Evolutionary conservation across 768 basidiomycete species (phyloP).

Genomic region (Hypsizygus marmoreus): DNA sequence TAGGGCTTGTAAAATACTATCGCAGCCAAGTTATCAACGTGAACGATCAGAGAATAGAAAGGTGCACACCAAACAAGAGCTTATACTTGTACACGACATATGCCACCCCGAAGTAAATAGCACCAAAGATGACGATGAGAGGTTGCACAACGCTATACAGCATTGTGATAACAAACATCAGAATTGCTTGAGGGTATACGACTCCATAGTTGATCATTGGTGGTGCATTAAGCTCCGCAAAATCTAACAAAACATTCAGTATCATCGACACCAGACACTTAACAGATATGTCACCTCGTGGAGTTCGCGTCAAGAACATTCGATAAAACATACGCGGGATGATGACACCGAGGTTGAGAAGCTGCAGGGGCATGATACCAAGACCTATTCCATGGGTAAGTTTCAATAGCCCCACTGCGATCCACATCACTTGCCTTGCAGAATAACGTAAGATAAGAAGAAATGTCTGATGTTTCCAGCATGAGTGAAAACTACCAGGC

Average conservation of each 20-base stretch:
- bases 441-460: conserved; percentile 81
- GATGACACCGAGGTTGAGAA: conserved; percentile 88
- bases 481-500: conserved; percentile 7
- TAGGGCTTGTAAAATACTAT: conserved; percentile 98
- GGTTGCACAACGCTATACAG: conserved; percentile 96
- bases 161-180: conserved; percentile 94
- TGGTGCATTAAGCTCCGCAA: conserved; percentile 94
- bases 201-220: conserved; percentile 98
- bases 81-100: conserved; percentile 99
- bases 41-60: background rate
- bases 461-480: conserved; percentile 61
- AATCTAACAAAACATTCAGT: conserved; percentile 58
- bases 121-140: conserved; percentile 91
- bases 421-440: conserved; percentile 80
- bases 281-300: conserved; percentile 62
- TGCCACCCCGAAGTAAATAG: conserved; percentile 92
- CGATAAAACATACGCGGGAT: conserved; percentile 77
- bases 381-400: conserved; percentile 49
- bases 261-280: background rate
- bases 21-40: background rate
- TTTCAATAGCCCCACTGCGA: too few relatives aligned
- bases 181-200: conserved; percentile 95
- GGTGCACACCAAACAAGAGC: conserved; percentile 79
- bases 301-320: conserved; percentile 82
- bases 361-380: conserved; percentile 93